phyloP scores from a whole-genome alignment of 345 rosid genomes.

The Anacardium occidentale region DNA sequence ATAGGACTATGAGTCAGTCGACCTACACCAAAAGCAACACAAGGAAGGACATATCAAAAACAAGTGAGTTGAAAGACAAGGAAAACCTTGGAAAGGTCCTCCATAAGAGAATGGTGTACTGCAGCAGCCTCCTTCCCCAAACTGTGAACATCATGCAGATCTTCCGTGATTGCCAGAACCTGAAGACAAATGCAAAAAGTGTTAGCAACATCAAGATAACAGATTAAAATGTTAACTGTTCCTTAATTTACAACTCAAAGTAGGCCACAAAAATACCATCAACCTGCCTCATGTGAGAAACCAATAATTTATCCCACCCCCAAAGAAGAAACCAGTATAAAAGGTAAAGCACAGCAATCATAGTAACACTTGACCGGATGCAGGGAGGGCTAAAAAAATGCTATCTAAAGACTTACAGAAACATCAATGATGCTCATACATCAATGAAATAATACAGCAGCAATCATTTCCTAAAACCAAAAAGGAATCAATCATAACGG shows the following conservation, averaged over 20 bases:
- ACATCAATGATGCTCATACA: background rate
- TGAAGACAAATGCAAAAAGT: slow-evolving; percentile 31
- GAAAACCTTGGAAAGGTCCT: slow-evolving; percentile 77
- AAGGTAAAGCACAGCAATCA: background rate
- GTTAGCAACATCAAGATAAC: slow-evolving; percentile 19
- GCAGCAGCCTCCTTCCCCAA: slow-evolving; percentile 87
- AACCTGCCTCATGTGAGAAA: background rate
- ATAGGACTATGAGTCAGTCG: slow-evolving; percentile 7
- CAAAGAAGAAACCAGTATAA: background rate
- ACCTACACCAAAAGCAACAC: background rate
- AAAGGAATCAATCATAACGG: background rate
- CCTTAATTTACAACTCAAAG: background rate
- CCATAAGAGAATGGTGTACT: slow-evolving; percentile 67
- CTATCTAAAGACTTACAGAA: background rate
- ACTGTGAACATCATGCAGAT: slow-evolving; percentile 80
- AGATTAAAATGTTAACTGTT: slow-evolving; percentile 9
- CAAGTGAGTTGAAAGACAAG: slow-evolving; percentile 11
- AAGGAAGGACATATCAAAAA: slow-evolving; percentile 10
- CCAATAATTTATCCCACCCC: background rate
- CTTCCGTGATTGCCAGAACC: slow-evolving; percentile 90
- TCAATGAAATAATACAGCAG: background rate
- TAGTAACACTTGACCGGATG: background rate
- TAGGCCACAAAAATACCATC: background rate
- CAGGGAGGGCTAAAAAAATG: background rate
- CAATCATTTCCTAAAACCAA: background rate